Base-by-base conservation (phyloP, 768 basidiomycete genomes). In the Dioszegia aurantiaca region DNA sequence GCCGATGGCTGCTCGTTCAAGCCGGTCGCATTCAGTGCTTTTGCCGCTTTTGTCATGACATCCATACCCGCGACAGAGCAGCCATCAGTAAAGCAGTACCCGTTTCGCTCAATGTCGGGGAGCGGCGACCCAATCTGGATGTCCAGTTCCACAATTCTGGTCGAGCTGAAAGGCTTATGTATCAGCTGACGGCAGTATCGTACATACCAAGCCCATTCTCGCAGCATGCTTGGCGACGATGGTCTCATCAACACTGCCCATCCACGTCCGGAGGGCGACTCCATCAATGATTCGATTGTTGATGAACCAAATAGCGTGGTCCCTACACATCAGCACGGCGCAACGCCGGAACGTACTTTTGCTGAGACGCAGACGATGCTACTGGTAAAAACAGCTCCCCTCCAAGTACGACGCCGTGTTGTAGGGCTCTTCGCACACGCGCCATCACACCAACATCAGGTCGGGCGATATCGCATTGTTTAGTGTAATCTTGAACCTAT, bases 261-360 rank as follows among this genome's bases (percentile, higher is more conserved):
- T 77, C 69, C 70, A 72, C 17, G 40, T 30, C 16, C 64, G 58
- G 43, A 77, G 52, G 11, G 51, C 64, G 12, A 65, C 30, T 4
- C 55, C 48, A 55, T 69, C 70, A 26, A 72, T 72, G 16, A 54
- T 28, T 4, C 55, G 56, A 33, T 61, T 58, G 28, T 67, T 43
- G 39, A 77, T 65, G 56, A 77, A 77, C 75, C 75, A 77, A 6
- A 74, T 68, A 0, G 73, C 67, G 45, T 72, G 70, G n/a, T 77
- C 73, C 51, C 75, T 73, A 53, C 1, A 2, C 27, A 26, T 21
- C 19, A 46, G 58, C 54, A 66, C 46, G 31, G 8, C 11, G 9
- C 12, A 11, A 19, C n/a, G 17, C 16, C 6, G 6, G 8, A 6
- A 59, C 69, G 42, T 41, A 76, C 69, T 72, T 74, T 37, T 72